Base-by-base conservation (phyloP, 164 flowering plant species). In the Hamamelis virginiana region DNA sequence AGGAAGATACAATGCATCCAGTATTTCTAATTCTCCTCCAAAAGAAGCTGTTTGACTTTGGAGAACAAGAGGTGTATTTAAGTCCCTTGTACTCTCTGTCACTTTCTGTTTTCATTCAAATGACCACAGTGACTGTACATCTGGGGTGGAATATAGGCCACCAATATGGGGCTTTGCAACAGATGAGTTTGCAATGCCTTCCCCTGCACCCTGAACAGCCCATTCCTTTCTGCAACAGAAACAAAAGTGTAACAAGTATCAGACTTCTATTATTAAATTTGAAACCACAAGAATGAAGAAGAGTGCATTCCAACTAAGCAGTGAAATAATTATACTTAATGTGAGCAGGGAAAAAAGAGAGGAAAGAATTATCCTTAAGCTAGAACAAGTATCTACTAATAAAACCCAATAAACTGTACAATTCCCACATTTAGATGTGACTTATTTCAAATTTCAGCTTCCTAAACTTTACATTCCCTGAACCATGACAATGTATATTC, bases 41-140 rank as follows among this genome's bases (percentile, higher is more conserved):
- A 75, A 81, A 68, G 73, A 73, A 78, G 80, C 73, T 64, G 62
- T 43, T 72, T 76, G 59, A 71, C 80, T 72, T 75, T 69, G 26
- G 72, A 70, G 62, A 72, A 72, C 73, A 82, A 50, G 78, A 52
- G 71, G 58, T 72, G 43, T 69, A 59, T 48, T 45, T 52, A 70
- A 57, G 70, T 74, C 74, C 75, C 75, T 69, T 75, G 66, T 65
- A 65, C 9, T n/a, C 48, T 26, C 15, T 66, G 44, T 64, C 53
- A 41, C 55, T 64, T 66, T 48, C 60, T 57, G 59, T 70, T 73
- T 67, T 82, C 75, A 90, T 65, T 87, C 85, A 85, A 78, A 87
- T 75, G 85, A 89, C 98, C 98, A 93, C 80, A 88, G 85, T 61
- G 96, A 88, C 87, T 91, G 91, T 84, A 84, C 92, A 88, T 91